Evolutionary conservation across 257 asterid genomes (phyloP), one percentile per base, ranked within the genome.

Genomic region (Anisodus tanguticus): DNA sequence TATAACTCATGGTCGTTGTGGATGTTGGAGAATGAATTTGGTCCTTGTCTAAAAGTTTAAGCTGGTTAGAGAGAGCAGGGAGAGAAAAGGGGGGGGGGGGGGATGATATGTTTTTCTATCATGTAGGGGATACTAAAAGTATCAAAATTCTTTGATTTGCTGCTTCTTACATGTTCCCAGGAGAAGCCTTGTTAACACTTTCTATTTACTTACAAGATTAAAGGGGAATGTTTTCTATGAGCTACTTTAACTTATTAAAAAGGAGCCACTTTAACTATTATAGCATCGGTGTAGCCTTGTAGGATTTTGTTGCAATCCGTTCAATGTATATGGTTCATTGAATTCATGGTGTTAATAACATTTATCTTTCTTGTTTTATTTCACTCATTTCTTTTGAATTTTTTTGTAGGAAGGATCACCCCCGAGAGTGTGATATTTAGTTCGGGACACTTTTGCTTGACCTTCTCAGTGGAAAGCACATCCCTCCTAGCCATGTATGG

Each of bases 401-500:
- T 84, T 86, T 89, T 86, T 89, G 81, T 82, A 95, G 98, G 98
- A 74, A 89, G 98, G 83, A 95, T 95, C 85, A 92, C 96, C 63
- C 92, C 96, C 2, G 98, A 95, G 85, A 95, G 98, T 88, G 98
- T 93, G 84, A 92, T 90, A 85, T 93, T 92, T 90, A 93, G 98
- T 95, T 95, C 64, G 98, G 98, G 47, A 93, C 98, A 62, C 98
- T 95, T 88, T 85, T 95, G 91, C 98, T 95, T 57, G 98, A 95
- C 88, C 98, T 95, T 72, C 94, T 95, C 89, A 93, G 98, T 88
- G 98, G 98, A 81, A 95, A 95, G 86, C 98, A 95, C 86, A 95
- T 95, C 87, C 98, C 98, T 19, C 98, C 98, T 68, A 95, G 98
- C 84, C 98, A 95, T 87, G 98, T 95, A 89, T 91, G 96, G 82